Conservation (phyloP, 192 early-diverging fungal species). For the Jimgerdemannia flammicorona region DNA sequence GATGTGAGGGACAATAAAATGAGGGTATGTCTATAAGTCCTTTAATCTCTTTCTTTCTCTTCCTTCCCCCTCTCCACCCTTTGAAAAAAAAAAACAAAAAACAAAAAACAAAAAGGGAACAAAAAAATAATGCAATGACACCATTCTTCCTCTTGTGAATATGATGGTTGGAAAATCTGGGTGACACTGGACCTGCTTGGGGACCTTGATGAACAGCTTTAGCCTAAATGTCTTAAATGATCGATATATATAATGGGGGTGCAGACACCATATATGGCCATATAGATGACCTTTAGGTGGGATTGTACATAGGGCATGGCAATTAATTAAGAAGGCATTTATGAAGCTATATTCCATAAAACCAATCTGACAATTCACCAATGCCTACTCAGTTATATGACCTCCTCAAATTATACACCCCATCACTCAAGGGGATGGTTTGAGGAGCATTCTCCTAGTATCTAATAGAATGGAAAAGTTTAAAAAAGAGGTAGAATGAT, state of each 20-base stretch:
- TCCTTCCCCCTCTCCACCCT: too few relatives aligned
- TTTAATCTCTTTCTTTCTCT: too few relatives aligned
- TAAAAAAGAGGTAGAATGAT: too few relatives aligned
- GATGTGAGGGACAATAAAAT: too few relatives aligned
- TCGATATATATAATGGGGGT: conserved; percentile 64
- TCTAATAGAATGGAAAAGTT: too few relatives aligned
- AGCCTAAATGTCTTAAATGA: conserved; percentile 70
- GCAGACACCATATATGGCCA: conserved; percentile 95
- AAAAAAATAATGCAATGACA: conserved; percentile 13
- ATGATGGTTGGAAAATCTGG: conserved; percentile 90
- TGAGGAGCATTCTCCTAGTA: conserved; percentile 90
- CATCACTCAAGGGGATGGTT: conserved; percentile 87
- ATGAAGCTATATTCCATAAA: too few relatives aligned
- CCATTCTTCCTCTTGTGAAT: conserved; percentile 82
- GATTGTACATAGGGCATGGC: conserved; percentile 41
- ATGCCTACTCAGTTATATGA: conserved; percentile 34
- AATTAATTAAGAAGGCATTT: too few relatives aligned
- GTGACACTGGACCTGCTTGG: conserved; percentile 75
- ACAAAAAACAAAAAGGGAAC: too few relatives aligned
- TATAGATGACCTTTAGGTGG: conserved; percentile 75
- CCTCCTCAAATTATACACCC: conserved; percentile 69
- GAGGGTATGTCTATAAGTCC: too few relatives aligned
- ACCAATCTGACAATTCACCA: conserved; percentile 10
- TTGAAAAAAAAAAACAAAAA: too few relatives aligned
- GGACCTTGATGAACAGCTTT: too few relatives aligned